Percentiles rank a stretch among this genome's conserved stretches.
Evolutionary conservation across 805 yeast species (phyloP).

Genomic region (Nakazawaea molendinolei): DNA sequence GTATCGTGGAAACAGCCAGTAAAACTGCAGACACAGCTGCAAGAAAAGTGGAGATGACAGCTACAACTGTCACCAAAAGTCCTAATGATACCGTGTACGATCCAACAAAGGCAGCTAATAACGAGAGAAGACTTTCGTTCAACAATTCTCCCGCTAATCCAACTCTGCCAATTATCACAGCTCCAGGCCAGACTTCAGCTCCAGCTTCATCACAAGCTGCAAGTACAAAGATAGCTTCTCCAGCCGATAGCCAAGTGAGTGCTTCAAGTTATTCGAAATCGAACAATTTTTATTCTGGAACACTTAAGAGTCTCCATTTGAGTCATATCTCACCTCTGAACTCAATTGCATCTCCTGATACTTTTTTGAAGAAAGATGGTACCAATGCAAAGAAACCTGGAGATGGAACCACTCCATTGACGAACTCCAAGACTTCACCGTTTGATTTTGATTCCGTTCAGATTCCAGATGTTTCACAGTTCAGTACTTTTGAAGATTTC

Average conservation of each 20-base stretch:
- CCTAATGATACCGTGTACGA: constrained; percentile 11
- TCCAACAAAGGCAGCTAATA: constrained; percentile 4
- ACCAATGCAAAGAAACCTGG: constrained; percentile 9
- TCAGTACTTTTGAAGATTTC: constrained; percentile 50
- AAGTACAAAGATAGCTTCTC: constrained; percentile 1
- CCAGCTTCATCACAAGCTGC: no score
- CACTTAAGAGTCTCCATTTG: constrained; percentile 5
- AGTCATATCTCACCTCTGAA: constrained; percentile 3
- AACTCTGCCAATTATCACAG: not conserved
- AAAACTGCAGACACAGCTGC: constrained; percentile 13
- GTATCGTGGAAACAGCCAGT: constrained; percentile 39
- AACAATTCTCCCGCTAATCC: not conserved
- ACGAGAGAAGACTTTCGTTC: constrained; percentile 2
- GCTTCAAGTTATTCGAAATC: constrained; percentile 2
- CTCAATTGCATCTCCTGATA: not conserved
- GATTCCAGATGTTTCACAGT: constrained; percentile 41
- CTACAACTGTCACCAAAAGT: not conserved
- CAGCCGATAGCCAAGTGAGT: constrained; percentile 8
- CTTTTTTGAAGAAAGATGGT: not conserved
- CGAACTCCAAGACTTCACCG: constrained; percentile 6
- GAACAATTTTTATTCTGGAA: constrained; percentile 10
- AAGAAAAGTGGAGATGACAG: constrained; percentile 1
- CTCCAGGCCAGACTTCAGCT: no score
- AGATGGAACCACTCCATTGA: not conserved
- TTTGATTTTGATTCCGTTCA: constrained; percentile 14